These are phyloP conservation scores for Daedalea quercina DNA, from an alignment of 768 basidiomycete species.

Conservation along the genomic window DNA sequence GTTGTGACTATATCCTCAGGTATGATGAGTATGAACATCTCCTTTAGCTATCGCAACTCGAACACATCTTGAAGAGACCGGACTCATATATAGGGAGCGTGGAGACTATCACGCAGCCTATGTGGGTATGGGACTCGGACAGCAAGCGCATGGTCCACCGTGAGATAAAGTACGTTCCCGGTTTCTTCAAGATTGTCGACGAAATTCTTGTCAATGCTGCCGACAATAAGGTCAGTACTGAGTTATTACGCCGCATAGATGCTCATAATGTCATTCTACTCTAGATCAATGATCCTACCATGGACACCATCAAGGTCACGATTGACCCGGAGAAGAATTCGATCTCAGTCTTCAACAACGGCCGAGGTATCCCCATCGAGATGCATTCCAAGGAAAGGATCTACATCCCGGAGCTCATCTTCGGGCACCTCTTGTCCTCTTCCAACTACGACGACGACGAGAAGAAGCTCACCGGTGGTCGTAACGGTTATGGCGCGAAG, in stretches of 20 bases:
- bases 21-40: conserved; percentile 4
- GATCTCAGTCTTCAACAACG: conserved; percentile 95
- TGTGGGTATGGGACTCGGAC: conserved; percentile 92
- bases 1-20: conserved; percentile 10
- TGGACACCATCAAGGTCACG: conserved; percentile 87
- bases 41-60: conserved; percentile 81
- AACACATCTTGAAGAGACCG: conserved; percentile 88
- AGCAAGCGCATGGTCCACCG: conserved; percentile 78
- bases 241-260: not conserved
- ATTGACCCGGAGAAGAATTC: conserved; percentile 78
- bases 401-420: conserved; percentile 96
- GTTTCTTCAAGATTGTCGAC: conserved; percentile 99
- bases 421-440: conserved; percentile 88
- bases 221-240: conserved; percentile 82
- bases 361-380: conserved; percentile 93
- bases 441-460: conserved; percentile 99
- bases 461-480: conserved; percentile 96
- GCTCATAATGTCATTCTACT: not conserved
- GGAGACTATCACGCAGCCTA: conserved; percentile 75
- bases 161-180: conserved; percentile 89
- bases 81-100: conserved; percentile 97
- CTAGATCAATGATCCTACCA: conserved; percentile 85
- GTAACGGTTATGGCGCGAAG: conserved; percentile 98
- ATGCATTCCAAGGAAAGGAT: conserved; percentile 90
- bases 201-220: conserved; percentile 99